Percentiles rank a stretch among this genome's conserved stretches.
phyloP scores from a whole-genome alignment of 139 green algal species.

The Volvox reticuliferus region DNA sequence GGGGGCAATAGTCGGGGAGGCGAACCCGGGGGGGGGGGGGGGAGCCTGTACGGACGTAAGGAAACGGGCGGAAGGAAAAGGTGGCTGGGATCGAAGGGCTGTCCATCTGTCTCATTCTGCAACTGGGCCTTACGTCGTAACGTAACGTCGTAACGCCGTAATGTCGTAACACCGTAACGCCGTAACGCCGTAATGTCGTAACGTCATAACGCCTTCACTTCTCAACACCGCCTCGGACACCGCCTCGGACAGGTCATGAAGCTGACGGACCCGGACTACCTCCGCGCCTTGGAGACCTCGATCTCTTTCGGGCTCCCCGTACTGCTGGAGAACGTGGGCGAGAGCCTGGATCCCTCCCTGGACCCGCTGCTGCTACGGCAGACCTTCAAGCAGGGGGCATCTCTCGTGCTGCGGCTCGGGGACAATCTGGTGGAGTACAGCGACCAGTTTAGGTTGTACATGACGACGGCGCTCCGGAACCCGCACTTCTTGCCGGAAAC shows the following conservation, averaged over 20 bases:
- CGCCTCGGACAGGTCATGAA: conserved; percentile 72
- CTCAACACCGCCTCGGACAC: too few relatives aligned
- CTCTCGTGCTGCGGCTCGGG: conserved; percentile 78
- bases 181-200: too few relatives aligned
- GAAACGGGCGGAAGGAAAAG: too few relatives aligned
- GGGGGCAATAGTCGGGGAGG: neutral
- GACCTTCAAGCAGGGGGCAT: conserved; percentile 73
- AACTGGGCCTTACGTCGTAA: too few relatives aligned
- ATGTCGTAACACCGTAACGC: too few relatives aligned
- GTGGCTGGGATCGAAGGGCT: too few relatives aligned
- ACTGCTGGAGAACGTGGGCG: conserved; percentile 50
- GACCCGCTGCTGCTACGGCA: conserved; percentile 82
- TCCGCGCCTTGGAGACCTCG: conserved; percentile 80
- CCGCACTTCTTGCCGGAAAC: conserved; percentile 84
- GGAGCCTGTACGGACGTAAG: too few relatives aligned
- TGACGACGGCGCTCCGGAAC: conserved; percentile 80
- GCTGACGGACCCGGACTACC: conserved; percentile 77
- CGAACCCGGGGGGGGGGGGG: neutral
- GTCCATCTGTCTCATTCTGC: too few relatives aligned
- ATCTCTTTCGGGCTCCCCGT: conserved; percentile 61
- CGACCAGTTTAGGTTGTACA: conserved; percentile 76
- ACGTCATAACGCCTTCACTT: too few relatives aligned
- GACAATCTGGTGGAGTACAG: conserved; percentile 83
- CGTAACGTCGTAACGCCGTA: too few relatives aligned
- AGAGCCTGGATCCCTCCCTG: conserved; percentile 74